These are phyloP conservation scores for Takashimella tepidaria DNA, from an alignment of 1,284 basidiomycete genomes.

Conservation along the genomic window DNA sequence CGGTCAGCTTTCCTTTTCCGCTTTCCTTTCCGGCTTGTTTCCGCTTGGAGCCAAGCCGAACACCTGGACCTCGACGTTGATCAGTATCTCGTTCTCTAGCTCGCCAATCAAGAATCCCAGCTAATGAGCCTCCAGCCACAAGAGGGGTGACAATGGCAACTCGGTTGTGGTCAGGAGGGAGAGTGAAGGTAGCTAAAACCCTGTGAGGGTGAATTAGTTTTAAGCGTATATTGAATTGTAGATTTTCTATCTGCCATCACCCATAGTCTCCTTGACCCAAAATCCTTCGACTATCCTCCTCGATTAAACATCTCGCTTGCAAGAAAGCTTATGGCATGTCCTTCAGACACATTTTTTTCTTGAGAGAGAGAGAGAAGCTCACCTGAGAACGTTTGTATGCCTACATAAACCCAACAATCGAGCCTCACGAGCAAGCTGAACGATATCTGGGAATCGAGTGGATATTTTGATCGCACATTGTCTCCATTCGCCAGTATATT, in stretches of 20 bases:
- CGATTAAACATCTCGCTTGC: no score
- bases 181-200: slow-evolving; percentile 38
- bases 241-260: not conserved
- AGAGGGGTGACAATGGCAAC: slow-evolving; percentile 42
- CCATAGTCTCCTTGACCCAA: no score
- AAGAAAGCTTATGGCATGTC: not conserved
- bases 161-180: slow-evolving; percentile 37
- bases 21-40: not conserved
- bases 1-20: slow-evolving; percentile 18
- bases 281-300: no score
- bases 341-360: not conserved
- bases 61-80: not conserved
- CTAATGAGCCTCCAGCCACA: slow-evolving; percentile 35
- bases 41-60: not conserved
- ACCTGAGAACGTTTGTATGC: slow-evolving; percentile 42
- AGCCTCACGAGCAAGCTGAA: slow-evolving; percentile 32
- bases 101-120: slow-evolving; percentile 39
- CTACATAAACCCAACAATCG: slow-evolving; percentile 32
- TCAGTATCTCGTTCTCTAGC: slow-evolving; percentile 3
- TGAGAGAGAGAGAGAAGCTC: slow-evolving; percentile 4
- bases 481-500: slow-evolving; percentile 7
- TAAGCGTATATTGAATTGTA: not conserved
- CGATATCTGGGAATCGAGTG: slow-evolving; percentile 27
- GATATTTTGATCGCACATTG: slow-evolving; percentile 42
- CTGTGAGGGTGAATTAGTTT: slow-evolving; percentile 8